These are phyloP conservation scores for Saraca asoca DNA, from an alignment of 331 rosid species.

Conservation along the genomic window DNA sequence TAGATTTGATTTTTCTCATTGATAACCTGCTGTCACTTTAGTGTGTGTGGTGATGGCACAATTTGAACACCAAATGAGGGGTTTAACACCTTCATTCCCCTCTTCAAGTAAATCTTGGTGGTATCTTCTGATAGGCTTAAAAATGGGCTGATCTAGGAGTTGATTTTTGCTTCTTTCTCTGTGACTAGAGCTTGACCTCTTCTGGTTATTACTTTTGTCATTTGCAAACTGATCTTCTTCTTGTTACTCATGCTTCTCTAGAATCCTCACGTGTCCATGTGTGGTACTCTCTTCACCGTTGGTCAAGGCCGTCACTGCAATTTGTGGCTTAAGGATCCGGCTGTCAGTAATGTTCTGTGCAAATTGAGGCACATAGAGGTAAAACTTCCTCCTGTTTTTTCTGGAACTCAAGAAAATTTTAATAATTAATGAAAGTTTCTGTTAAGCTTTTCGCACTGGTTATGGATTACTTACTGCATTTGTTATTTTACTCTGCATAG, in stretches of 20 bases:
- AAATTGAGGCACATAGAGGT: conserved; percentile 83
- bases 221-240: conserved; percentile 40
- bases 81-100: background rate
- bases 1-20: background rate
- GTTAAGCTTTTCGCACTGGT: background rate
- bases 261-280: conserved; percentile 71
- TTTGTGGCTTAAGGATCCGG: conserved; percentile 71
- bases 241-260: conserved; percentile 50
- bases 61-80: conserved; percentile 3
- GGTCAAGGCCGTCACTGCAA: conserved; percentile 84
- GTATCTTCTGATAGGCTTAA: background rate
- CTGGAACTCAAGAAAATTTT: conserved; percentile 25
- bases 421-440: background rate
- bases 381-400: conserved; percentile 29
- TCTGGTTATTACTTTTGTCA: conserved; percentile 26
- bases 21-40: background rate
- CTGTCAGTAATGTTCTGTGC: conserved; percentile 67
- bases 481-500: conserved; percentile 50
- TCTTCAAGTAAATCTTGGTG: background rate
- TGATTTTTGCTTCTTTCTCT: conserved; percentile 23
- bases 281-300: conserved; percentile 61
- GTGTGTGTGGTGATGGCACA: background rate
- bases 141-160: conserved; percentile 12
- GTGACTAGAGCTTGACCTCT: conserved; percentile 16
- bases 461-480: conserved; percentile 30